Conservation (phyloP, 108 stramenopile species). For the Cyclostephanos invisitatus region DNA sequence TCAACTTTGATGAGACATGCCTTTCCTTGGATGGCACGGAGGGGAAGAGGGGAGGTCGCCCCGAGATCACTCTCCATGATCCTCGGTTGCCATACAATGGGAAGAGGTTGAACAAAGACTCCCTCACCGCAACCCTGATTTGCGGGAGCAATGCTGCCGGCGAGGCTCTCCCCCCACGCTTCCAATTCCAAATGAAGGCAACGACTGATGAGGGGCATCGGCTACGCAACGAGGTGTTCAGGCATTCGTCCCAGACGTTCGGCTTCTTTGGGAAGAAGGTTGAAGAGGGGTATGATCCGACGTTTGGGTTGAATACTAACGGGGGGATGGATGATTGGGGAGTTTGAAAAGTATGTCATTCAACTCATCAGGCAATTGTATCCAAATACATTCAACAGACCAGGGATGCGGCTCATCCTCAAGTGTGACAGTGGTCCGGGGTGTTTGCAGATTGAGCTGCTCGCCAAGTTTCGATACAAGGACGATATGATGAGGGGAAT, state of each 20-base stretch:
- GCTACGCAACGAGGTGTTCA: too few relatives aligned
- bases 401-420: conserved; percentile 18
- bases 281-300: too few relatives aligned
- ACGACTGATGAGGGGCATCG: background rate
- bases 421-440: background rate
- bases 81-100: background rate
- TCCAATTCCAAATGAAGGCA: background rate
- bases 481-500: background rate
- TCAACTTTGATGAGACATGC: background rate
- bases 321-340: background rate
- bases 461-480: background rate
- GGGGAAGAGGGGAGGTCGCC: too few relatives aligned
- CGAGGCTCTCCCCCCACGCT: too few relatives aligned
- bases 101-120: background rate
- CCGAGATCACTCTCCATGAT: too few relatives aligned
- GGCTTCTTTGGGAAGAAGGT: too few relatives aligned
- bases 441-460: conserved; percentile 4
- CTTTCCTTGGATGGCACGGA: too few relatives aligned
- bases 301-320: too few relatives aligned
- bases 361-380: conserved; percentile 3
- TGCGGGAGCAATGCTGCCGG: conserved; percentile 1
- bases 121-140: conserved; percentile 6
- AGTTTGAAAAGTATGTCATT: conserved; percentile 3
- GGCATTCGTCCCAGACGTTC: too few relatives aligned
- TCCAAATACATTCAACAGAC: conserved; percentile 9